Evolutionary conservation across 192 early-diverging fungal species (phyloP).

Genomic region (Entrophospora sp.): DNA sequence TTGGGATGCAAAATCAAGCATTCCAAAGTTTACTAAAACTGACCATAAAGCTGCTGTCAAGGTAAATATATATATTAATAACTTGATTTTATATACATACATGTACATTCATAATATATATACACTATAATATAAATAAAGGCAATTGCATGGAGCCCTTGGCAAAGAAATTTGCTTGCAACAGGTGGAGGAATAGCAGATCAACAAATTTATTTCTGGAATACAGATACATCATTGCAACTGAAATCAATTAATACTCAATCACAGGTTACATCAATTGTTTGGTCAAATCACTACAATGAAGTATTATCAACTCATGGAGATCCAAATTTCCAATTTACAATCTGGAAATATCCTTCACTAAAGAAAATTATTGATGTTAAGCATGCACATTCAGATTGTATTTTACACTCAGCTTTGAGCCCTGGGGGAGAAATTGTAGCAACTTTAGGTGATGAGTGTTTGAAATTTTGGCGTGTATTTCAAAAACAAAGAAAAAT

Average conservation of each 20-base stretch:
- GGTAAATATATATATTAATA: conserved; percentile 39
- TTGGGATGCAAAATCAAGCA: too few species aligned
- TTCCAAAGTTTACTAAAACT: conserved; percentile 52
- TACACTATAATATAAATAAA: too few species aligned
- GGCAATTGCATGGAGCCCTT: conserved; percentile 93
- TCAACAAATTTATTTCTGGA: too few species aligned
- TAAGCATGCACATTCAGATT: conserved; percentile 65
- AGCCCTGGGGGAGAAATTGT: too few species aligned
- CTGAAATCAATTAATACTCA: too few species aligned
- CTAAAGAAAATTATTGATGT: too few species aligned
- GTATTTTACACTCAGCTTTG: conserved; percentile 82
- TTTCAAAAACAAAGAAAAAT: too few species aligned
- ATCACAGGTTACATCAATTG: too few species aligned
- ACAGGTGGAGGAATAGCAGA: too few species aligned
- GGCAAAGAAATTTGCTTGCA: too few species aligned
- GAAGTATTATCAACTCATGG: conserved; percentile 91
- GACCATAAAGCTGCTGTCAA: conserved; percentile 87
- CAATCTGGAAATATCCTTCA: conserved; percentile 74
- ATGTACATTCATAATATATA: background rate
- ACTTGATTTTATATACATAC: too few species aligned
- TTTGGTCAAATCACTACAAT: conserved; percentile 72
- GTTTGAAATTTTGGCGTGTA: conserved; percentile 89
- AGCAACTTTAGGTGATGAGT: conserved; percentile 92
- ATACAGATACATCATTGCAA: conserved; percentile 53
- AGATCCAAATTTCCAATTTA: conserved; percentile 76